Base-by-base conservation (phyloP, 1,139 yeast genomes). In the Arxiozyma telluris region DNA sequence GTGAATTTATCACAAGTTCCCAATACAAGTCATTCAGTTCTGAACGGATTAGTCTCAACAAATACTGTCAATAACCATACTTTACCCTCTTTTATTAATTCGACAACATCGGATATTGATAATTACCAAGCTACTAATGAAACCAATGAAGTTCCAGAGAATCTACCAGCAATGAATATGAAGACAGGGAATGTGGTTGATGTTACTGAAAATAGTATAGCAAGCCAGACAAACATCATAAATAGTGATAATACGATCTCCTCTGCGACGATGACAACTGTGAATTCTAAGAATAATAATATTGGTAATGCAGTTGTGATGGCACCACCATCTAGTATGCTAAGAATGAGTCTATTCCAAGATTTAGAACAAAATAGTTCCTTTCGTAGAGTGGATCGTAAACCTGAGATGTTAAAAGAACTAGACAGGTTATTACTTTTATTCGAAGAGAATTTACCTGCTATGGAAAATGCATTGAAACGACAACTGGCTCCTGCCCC, bases 391-490 rank as follows among this genome's bases (percentile, higher is more conserved):
- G 56, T 58, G 18, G 69, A 67, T 47, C 60, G 61, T 41, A 66
- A 66, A 50, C 66, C 68, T 20, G 59, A 57, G n/a, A 65, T 66
- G n/a, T 54, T 66, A 38, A 55, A 62, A 12, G 69, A 66, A 55
- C 57, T 67, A 41, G 63, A 64, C 49, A 52, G 52, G 15, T 55
- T 67, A 39, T 58, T 67, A 18, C 58, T 59, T 52, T 58, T 64
- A 62, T 64, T 63, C 45, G 70, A 67, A 44, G 67, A 65, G 15
- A 64, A 66, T 5, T 53, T 67, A 17, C 66, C 70, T 3, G 64
- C 61, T 1, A 53, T 67, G 43, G 70, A 67, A 48, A 57, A 56
- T 43, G 62, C 69, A 1, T 53, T 67, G 27, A 63, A 63, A 55
- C 58, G 58, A 44, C 66, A 63, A 52, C 49, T 63, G 18, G 41